Evolutionary conservation across 192 early-diverging fungal genomes (phyloP).

Genomic region (Backusella tarrabulga): DNA sequence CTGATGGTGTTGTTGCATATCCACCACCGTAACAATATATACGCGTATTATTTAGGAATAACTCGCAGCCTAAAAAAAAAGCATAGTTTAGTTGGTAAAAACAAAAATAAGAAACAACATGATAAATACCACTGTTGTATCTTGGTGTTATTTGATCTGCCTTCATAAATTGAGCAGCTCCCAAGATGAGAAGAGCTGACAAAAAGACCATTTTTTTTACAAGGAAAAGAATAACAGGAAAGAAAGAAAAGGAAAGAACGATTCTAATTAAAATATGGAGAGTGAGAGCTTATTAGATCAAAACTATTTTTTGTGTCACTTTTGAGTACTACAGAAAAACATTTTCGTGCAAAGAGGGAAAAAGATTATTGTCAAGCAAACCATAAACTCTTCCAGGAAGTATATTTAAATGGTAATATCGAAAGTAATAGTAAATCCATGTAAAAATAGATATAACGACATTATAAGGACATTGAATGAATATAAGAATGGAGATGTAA

Average conservation of each 20-base stretch:
- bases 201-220: not conserved
- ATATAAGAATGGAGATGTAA: too few relatives aligned
- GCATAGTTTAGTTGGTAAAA: not conserved
- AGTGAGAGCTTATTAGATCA: not conserved
- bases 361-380: not conserved
- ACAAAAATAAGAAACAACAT: not conserved
- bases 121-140: not conserved
- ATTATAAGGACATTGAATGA: too few relatives aligned
- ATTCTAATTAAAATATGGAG: not conserved
- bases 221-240: not conserved
- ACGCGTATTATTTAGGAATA: not conserved
- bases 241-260: not conserved
- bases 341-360: not conserved
- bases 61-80: not conserved
- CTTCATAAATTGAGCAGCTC: not conserved
- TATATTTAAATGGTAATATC: too few relatives aligned
- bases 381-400: not conserved
- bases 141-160: not conserved
- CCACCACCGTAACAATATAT: slow-evolving; percentile 2
- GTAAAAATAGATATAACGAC: not conserved
- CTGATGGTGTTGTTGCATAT: not conserved
- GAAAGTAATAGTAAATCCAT: not conserved
- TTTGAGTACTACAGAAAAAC: not conserved
- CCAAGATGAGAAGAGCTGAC: not conserved
- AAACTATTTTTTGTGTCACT: not conserved